Base-by-base conservation (phyloP, 345 rosid species). In the Populus alba region DNA sequence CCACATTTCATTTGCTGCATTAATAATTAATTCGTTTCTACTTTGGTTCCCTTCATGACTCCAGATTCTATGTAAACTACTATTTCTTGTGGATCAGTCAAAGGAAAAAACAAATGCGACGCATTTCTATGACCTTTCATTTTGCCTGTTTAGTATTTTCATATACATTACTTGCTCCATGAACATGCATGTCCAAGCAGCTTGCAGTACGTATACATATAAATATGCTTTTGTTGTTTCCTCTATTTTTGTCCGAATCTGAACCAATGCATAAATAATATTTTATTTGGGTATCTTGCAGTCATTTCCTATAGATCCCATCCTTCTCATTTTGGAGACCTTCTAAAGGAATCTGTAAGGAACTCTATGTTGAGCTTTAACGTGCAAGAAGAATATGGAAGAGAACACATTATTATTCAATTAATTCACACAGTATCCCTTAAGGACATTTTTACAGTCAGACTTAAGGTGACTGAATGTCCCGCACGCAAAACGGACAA, bases 401-500 rank as follows among this genome's bases (percentile, higher is more conserved):
- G 35, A 38, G 33, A 43, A 9, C 12, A 71, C 18, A 68, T 39
- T 16, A 7, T 68, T 71, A 71, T 51, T 47, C 27, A 38, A 69
- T 59, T 66, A 38, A 69, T 59, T 66, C 38, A 3, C 63, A 67
- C 43, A 66, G 47, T 43, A 43, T 43, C 13, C 25, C 38, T 31
- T 18, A 7, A 20, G 59, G 59, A 53, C 59, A 53, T 38, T 39
- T 79, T 25, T 68, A 68, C 68, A 31, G 71, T 63, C 75, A 70
- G 75, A 65, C 31, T 75, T 70, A 17, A 9, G 41, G 72, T 61
- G 74, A 33, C 75, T 72, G 62, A 77, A 75, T 80, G 82, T 81
- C 78, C 83, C 85, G 77, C 81, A 77, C 49, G 81, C 78, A 73
- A 71, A 75, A 74, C 73, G 22, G 29, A 76, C 71, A 62, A 66